Evolutionary conservation across 441 rosid species (phyloP).

Genomic region (Viola pubescens): DNA sequence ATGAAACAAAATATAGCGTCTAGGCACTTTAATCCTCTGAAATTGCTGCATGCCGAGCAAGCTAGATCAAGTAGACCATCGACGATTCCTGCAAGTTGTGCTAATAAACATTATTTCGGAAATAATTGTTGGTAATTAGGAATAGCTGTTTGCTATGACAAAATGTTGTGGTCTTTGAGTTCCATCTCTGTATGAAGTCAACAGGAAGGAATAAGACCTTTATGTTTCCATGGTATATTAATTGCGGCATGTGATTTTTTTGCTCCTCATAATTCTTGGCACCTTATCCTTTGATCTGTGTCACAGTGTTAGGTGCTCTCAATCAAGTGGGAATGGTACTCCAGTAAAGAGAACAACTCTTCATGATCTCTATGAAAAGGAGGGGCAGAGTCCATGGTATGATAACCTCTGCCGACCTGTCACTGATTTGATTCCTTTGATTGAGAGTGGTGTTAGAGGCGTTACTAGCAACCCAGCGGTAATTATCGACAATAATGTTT

Average conservation of each 20-base stretch:
- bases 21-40: no score
- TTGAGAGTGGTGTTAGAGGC: slow-evolving; percentile 86
- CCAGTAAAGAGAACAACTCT: slow-evolving; percentile 54
- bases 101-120: no score
- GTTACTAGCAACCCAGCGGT: slow-evolving; percentile 99
- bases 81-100: no score
- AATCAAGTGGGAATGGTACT: slow-evolving; percentile 49
- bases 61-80: no score
- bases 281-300: background rate
- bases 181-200: no score
- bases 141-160: no score
- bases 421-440: slow-evolving; percentile 84
- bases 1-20: no score
- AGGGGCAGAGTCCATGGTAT: slow-evolving; percentile 99
- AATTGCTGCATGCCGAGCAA: no score
- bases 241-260: background rate
- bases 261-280: background rate
- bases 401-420: slow-evolving; percentile 97
- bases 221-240: no score
- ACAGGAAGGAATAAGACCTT: no score
- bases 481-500: slow-evolving; percentile 10
- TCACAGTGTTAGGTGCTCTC: slow-evolving; percentile 71
- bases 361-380: slow-evolving; percentile 83
- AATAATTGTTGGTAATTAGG: no score
- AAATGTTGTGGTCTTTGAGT: no score